Percentiles rank a stretch among this genome's conserved stretches.
These are phyloP conservation scores for Cajanus cajan DNA, from an alignment of 306 rosid species.

Conservation along the genomic window DNA sequence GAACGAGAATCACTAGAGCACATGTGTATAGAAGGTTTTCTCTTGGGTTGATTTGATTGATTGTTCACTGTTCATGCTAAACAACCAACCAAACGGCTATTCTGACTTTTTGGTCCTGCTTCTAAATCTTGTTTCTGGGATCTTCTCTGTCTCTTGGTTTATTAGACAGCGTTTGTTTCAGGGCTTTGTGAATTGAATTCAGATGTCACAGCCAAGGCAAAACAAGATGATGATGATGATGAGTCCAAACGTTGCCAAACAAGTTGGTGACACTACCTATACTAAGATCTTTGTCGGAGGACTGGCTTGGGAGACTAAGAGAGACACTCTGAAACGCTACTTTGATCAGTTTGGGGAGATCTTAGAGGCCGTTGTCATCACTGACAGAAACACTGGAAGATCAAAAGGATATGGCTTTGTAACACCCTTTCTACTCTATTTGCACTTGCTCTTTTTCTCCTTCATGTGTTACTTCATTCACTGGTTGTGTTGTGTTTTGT, in stretches of 20 bases:
- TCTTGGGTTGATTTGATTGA: slow-evolving; percentile 29
- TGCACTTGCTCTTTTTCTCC: neutral
- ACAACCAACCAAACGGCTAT: slow-evolving; percentile 38
- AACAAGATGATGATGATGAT: slow-evolving; percentile 43
- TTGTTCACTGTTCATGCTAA: slow-evolving; percentile 9
- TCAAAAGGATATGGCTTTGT: slow-evolving; percentile 74
- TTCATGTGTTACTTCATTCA: neutral
- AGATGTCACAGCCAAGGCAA: slow-evolving; percentile 44
- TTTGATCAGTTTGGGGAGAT: slow-evolving; percentile 67
- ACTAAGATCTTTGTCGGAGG: slow-evolving; percentile 69
- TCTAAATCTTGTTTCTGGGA: slow-evolving; percentile 17
- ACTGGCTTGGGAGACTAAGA: slow-evolving; percentile 56
- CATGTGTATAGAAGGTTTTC: slow-evolving; percentile 33
- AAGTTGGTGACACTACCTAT: slow-evolving; percentile 42
- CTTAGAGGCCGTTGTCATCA: slow-evolving; percentile 58
- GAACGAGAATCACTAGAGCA: slow-evolving; percentile 37
- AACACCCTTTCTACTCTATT: slow-evolving; percentile 4
- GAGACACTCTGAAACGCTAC: slow-evolving; percentile 42
- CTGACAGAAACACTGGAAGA: slow-evolving; percentile 50
- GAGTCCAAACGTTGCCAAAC: slow-evolving; percentile 36
- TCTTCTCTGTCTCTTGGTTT: neutral
- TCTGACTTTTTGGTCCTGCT: slow-evolving; percentile 31
- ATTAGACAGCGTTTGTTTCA: neutral
- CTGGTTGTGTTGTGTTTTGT: neutral
- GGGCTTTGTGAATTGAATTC: slow-evolving; percentile 10